Conservation (phyloP, 331 rosid genomes). For the Cydonia oblonga region DNA sequence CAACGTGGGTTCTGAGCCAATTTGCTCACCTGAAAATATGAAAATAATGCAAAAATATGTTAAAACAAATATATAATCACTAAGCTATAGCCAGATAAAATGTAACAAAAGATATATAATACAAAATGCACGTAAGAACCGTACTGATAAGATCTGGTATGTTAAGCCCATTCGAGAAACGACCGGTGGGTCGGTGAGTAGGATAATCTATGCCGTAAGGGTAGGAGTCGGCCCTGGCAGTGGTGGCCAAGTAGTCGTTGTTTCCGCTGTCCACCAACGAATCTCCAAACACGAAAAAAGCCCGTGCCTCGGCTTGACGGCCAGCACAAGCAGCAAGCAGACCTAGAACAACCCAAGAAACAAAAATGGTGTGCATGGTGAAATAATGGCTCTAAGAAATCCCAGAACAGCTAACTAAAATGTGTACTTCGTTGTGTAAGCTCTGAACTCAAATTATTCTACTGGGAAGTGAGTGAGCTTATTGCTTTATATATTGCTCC, state of each 20-base stretch:
- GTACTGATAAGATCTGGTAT: constrained; percentile 81
- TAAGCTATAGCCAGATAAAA: too few relatives aligned
- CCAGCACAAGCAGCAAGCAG: constrained; percentile 7
- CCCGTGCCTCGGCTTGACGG: constrained; percentile 39
- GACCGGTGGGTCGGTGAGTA: constrained; percentile 64
- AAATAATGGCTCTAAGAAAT: neutral
- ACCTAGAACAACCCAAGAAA: constrained; percentile 7
- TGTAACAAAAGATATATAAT: neutral
- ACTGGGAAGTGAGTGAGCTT: neutral
- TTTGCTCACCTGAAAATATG: constrained; percentile 39
- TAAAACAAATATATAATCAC: neutral
- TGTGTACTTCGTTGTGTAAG: neutral
- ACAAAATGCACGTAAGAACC: neutral
- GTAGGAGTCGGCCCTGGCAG: constrained; percentile 68
- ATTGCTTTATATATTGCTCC: constrained; percentile 8
- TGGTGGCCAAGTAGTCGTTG: constrained; percentile 61
- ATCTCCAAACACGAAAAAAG: constrained; percentile 86
- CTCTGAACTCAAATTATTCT: neutral
- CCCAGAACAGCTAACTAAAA: neutral
- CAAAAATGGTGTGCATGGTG: constrained; percentile 3
- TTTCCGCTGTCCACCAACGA: constrained; percentile 84
- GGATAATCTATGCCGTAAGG: constrained; percentile 89
- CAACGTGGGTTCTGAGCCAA: constrained; percentile 65
- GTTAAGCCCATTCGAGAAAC: constrained; percentile 84
- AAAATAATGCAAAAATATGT: neutral